Conservation (phyloP, 2,329 filamentous ascomycete genomes). For the Xylaria multiplex region DNA sequence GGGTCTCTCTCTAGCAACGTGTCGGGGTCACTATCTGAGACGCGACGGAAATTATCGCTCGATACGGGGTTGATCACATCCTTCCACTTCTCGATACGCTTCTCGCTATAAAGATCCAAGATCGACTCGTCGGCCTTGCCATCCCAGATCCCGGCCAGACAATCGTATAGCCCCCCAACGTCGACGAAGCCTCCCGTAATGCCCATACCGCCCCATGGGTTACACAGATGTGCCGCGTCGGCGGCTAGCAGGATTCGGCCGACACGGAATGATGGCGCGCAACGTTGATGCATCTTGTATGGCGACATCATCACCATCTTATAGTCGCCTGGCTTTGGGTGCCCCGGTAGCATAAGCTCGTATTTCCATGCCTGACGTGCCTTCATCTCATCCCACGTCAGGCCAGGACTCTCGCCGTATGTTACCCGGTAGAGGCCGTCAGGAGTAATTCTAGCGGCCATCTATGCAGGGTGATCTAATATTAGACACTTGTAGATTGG, state of each 20-base stretch:
- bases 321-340: constrained; percentile 68
- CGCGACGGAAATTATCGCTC: constrained; percentile 56
- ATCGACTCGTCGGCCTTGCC: constrained; percentile 56
- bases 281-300: constrained; percentile 70
- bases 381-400: constrained; percentile 63
- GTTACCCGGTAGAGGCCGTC: constrained; percentile 72
- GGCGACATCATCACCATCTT: constrained; percentile 66
- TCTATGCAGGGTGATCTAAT: constrained; percentile 50
- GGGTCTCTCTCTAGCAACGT: constrained; percentile 53
- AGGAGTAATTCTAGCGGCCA: constrained; percentile 68
- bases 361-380: constrained; percentile 65
- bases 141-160: constrained; percentile 60
- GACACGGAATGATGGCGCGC: constrained; percentile 65
- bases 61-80: constrained; percentile 57
- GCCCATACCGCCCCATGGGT: constrained; percentile 68
- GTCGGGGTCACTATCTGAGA: constrained; percentile 54
- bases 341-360: constrained; percentile 66
- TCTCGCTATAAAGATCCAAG: constrained; percentile 58
- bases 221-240: constrained; percentile 68
- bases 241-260: constrained; percentile 67
- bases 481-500: constrained; percentile 1
- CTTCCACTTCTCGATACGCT: constrained; percentile 58
- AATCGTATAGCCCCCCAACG: constrained; percentile 69
- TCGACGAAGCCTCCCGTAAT: constrained; percentile 73
- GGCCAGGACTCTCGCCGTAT: constrained; percentile 66